These are phyloP conservation scores for Pelargonium citronellum DNA, from an alignment of 441 rosid species.

Conservation along the genomic window DNA sequence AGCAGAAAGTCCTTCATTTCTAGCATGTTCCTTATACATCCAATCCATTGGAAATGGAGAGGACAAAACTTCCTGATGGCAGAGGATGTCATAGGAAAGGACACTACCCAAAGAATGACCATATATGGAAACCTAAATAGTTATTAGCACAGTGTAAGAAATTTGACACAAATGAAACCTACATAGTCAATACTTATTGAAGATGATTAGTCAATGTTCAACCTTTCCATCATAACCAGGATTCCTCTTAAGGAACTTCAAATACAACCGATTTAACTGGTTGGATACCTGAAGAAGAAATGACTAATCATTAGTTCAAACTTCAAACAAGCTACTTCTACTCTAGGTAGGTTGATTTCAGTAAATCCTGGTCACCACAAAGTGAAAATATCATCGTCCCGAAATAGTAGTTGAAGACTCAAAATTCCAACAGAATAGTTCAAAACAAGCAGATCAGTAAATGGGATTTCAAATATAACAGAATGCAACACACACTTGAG, in stretches of 20 bases:
- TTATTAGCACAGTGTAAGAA: constrained; percentile 14
- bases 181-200: constrained; percentile 19
- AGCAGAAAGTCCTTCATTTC: not conserved
- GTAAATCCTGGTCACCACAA: constrained; percentile 1
- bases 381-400: not conserved
- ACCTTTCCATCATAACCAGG: constrained; percentile 98
- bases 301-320: constrained; percentile 16
- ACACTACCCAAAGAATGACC: constrained; percentile 98
- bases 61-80: constrained; percentile 84
- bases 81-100: constrained; percentile 88
- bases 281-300: constrained; percentile 68
- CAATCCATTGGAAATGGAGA: constrained; percentile 83
- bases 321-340: constrained; percentile 19
- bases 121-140: constrained; percentile 68
- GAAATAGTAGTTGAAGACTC: not conserved
- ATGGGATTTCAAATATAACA: not conserved
- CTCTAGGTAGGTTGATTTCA: constrained; percentile 4
- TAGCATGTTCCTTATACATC: constrained; percentile 47
- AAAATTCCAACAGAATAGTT: not conserved
- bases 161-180: not conserved
- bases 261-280: constrained; percentile 68
- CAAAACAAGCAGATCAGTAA: constrained; percentile 1
- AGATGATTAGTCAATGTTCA: constrained; percentile 15
- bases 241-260: constrained; percentile 76
- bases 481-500: not conserved